Evolutionary conservation across 148 eudicot species (phyloP).

Genomic region (Polygonum maritimum): DNA sequence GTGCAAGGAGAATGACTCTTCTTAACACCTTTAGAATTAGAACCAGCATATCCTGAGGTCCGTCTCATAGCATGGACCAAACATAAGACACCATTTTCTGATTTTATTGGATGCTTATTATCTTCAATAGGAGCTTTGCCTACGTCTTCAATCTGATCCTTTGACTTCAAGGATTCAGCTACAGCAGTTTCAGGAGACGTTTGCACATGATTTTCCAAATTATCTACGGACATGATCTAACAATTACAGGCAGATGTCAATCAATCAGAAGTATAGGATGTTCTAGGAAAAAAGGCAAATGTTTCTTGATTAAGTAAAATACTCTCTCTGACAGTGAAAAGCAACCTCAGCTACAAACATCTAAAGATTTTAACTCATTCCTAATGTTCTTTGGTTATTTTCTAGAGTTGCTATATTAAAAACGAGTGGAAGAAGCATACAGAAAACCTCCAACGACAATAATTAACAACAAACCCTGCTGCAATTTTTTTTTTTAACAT

Average conservation of each 20-base stretch:
- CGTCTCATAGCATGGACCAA: constrained; percentile 1
- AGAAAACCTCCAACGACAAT: neutral
- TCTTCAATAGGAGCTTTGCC: constrained; percentile 18
- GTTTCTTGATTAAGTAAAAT: neutral
- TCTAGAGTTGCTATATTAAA: neutral
- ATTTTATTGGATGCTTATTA: constrained; percentile 15
- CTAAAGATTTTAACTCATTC: neutral
- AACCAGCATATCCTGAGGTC: constrained; percentile 21
- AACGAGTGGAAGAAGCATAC: neutral
- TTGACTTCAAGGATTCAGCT: neutral
- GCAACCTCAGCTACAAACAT: neutral
- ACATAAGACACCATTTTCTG: constrained; percentile 9
- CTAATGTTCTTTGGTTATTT: neutral
- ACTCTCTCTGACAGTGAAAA: neutral
- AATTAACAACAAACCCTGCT: neutral
- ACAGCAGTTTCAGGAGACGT: neutral
- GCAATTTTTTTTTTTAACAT: neutral
- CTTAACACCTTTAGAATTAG: constrained; percentile 18
- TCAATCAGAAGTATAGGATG: neutral
- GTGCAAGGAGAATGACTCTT: constrained; percentile 19
- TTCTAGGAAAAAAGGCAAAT: neutral
- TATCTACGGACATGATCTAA: neutral
- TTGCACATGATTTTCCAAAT: constrained; percentile 1
- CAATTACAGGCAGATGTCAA: neutral
- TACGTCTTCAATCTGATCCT: constrained; percentile 14